Evolutionary conservation across 139 green algal genomes (phyloP).

Genomic region (Tetraselmis striata): DNA sequence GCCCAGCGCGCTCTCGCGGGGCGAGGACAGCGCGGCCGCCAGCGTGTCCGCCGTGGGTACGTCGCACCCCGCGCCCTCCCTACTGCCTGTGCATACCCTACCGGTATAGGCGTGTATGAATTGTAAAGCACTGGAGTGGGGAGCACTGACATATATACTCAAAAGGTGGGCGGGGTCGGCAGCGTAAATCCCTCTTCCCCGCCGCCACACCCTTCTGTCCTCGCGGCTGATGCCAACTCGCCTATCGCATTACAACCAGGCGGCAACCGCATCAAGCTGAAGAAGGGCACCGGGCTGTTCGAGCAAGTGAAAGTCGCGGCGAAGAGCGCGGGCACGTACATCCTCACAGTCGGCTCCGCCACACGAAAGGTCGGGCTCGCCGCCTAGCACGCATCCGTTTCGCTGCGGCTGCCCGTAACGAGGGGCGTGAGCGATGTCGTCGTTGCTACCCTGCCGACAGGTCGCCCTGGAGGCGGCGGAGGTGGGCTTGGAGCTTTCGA

Average conservation of each 20-base stretch:
- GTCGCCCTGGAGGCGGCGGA: not conserved
- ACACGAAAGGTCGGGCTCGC: conserved; percentile 43
- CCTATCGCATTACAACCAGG: no score
- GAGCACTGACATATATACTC: no score
- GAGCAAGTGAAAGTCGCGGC: conserved; percentile 41
- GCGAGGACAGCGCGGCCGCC: not conserved
- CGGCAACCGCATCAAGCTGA: conserved; percentile 11
- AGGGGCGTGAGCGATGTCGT: no score
- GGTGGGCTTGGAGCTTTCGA: not conserved
- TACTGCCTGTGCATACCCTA: no score
- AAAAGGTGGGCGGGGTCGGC: no score
- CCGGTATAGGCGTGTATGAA: no score
- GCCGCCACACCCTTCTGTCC: no score
- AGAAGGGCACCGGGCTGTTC: conserved; percentile 41
- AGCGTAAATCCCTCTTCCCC: no score
- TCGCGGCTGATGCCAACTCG: no score
- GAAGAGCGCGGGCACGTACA: conserved; percentile 38
- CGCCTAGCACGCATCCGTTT: conserved; percentile 26
- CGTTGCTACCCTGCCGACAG: not conserved
- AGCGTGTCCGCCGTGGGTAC: not conserved
- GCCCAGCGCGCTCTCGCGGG: not conserved
- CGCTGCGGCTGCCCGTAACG: no score
- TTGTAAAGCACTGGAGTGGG: no score
- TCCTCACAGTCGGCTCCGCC: conserved; percentile 26
- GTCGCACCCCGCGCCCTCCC: no score